Base-by-base conservation (phyloP, 2,329 filamentous ascomycete species). In the Cladosporium sp. region DNA sequence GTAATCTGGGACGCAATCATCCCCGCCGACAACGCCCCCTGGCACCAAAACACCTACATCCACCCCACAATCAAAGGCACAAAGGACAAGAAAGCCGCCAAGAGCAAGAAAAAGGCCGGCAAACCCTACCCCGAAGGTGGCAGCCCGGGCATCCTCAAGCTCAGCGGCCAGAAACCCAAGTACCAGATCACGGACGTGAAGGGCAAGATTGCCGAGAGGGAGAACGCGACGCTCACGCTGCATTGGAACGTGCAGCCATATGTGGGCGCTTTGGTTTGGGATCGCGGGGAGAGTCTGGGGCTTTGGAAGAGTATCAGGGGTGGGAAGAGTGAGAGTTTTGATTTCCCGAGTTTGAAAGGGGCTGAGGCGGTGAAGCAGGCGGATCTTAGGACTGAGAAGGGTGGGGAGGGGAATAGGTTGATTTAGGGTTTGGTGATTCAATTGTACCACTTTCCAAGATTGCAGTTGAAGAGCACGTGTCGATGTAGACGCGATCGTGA, bases 231-330 rank as follows among this genome's bases (percentile, higher is more conserved):
- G 25, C 74, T 98, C 55, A 83, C 84, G 61, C 74, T 97, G 47
- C 85, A 93, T 65, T 98, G 95, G 82, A 97, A 97, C 71, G 86
- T 97, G 53, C 93, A 98, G 76, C 93, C 93, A 27, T 97, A 92
- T 88, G 89, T 98, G 9, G 93, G 93, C 12, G 71, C 85, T 46
- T 70, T 97, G 67, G 86, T 86, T 36, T 98, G 93, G 93, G 85
- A 65, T 29, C 72, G 72, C 49, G 65, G 59, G 60, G 51, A 61
- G 52, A 67, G 69, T 56, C 52, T 57, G 50, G 79, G 79, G 8
- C 67, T 72, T 43, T 91, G 87, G 87, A 78, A 82, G 71, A 75
- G 72, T 48, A 62, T 90, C 54, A 72, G 75, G 59, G 82, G 80
- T 4, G 85, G 84, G n/a, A 64, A 78, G 57, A 88, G 82, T 63